Conservation (phyloP, 129 eudicot genomes). For the Tagetes patula region DNA sequence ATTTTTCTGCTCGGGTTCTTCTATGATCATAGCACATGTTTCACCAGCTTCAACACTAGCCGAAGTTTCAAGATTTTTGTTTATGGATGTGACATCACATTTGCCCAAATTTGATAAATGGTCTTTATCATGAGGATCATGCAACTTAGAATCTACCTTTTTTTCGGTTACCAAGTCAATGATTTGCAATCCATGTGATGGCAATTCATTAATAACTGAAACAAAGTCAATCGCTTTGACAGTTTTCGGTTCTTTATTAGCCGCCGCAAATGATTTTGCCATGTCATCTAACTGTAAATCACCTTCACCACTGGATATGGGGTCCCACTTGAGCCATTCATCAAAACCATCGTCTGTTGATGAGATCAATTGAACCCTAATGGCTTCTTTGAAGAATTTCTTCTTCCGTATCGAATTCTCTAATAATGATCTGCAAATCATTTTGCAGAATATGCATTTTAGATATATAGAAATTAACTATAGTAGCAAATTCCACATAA, state of each 20-base stretch:
- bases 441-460: constrained; percentile 4
- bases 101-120: constrained; percentile 25
- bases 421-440: constrained; percentile 56
- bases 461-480: neutral
- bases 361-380: constrained; percentile 62
- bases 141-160: constrained; percentile 32
- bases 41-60: constrained; percentile 23
- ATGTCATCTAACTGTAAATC: constrained; percentile 77
- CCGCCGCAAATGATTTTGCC: constrained; percentile 61
- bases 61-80: constrained; percentile 22
- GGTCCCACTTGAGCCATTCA: constrained; percentile 93
- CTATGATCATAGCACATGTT: constrained; percentile 14
- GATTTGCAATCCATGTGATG: constrained; percentile 62
- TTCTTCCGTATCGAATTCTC: constrained; percentile 69
- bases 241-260: constrained; percentile 39
- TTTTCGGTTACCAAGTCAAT: constrained; percentile 34
- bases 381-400: constrained; percentile 69
- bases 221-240: constrained; percentile 56
- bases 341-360: constrained; percentile 41
- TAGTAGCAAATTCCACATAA: neutral
- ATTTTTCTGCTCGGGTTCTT: constrained; percentile 30
- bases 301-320: constrained; percentile 92
- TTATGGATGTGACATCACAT: constrained; percentile 15
- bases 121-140: constrained; percentile 20
- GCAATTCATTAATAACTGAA: constrained; percentile 51